These are phyloP conservation scores for Ceratocystis harringtonii DNA, from an alignment of 2,329 filamentous ascomycete genomes.

Conservation along the genomic window DNA sequence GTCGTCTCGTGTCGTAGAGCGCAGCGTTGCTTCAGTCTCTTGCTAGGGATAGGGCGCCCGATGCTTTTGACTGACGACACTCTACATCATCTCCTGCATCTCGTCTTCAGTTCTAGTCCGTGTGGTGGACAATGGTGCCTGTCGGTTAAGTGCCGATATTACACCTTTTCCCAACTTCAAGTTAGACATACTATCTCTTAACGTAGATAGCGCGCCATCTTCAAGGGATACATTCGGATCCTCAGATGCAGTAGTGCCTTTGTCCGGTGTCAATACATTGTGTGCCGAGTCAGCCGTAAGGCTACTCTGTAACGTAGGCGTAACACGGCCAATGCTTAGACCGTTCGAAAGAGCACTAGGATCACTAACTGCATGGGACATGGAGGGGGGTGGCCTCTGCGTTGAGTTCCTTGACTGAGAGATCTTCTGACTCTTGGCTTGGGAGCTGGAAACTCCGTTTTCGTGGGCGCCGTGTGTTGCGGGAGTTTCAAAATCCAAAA, in stretches of 20 bases:
- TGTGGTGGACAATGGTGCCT: constrained; percentile 7
- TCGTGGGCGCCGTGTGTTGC: background rate
- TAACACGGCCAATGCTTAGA: background rate
- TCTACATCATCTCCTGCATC: constrained; percentile 34
- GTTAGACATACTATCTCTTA: constrained; percentile 35
- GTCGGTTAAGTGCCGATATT: constrained; percentile 19
- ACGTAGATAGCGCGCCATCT: constrained; percentile 25
- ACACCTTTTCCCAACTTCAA: constrained; percentile 35
- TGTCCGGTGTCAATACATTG: constrained; percentile 32
- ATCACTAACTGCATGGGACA: constrained; percentile 21
- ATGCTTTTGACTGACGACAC: constrained; percentile 26
- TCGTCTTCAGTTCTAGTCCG: constrained; percentile 27
- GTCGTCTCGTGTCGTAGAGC: constrained; percentile 13
- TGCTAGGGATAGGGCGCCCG: constrained; percentile 24
- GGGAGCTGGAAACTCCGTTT: constrained; percentile 27
- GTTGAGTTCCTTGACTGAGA: background rate
- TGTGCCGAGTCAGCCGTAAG: constrained; percentile 39
- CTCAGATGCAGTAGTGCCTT: constrained; percentile 20
- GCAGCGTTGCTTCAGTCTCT: constrained; percentile 23
- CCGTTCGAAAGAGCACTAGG: constrained; percentile 17
- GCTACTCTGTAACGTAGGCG: constrained; percentile 2
- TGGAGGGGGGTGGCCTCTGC: constrained; percentile 20
- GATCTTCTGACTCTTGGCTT: background rate
- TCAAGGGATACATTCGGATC: background rate
- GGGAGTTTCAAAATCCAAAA: background rate